phyloP scores from a whole-genome alignment of 345 rosid species.

The Aegle marmelos region DNA sequence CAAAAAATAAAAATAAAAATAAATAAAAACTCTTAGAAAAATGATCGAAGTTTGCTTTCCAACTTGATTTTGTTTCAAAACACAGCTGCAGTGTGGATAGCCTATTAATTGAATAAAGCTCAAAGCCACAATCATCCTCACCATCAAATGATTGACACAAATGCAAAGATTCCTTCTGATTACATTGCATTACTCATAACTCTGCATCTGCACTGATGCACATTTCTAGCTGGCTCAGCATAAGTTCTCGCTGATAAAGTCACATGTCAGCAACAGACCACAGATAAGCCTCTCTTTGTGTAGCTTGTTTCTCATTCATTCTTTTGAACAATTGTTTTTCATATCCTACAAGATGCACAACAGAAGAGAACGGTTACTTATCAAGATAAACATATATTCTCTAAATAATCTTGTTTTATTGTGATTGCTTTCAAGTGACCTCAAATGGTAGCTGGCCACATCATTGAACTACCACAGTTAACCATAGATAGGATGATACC shows the following conservation, averaged over 20 bases:
- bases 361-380: neutral
- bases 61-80: neutral
- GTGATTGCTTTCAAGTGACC: neutral
- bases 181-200: no score
- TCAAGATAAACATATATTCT: neutral
- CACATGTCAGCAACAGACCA: constrained; percentile 96
- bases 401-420: neutral
- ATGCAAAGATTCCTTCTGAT: neutral
- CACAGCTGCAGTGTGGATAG: neutral
- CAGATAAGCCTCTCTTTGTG: constrained; percentile 84
- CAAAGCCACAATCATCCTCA: no score
- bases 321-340: constrained; percentile 71
- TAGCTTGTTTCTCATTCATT: constrained; percentile 71
- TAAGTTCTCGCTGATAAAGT: neutral
- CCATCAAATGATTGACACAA: neutral
- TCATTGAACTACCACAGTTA: neutral
- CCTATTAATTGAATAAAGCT: neutral
- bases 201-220: neutral
- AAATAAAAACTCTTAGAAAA: neutral
- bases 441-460: neutral
- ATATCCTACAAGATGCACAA: constrained; percentile 44
- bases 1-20: no score
- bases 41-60: neutral
- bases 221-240: neutral
- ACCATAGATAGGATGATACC: neutral